Conservation (phyloP, 768 basidiomycete species). For the Psilocybe cyanescens region DNA sequence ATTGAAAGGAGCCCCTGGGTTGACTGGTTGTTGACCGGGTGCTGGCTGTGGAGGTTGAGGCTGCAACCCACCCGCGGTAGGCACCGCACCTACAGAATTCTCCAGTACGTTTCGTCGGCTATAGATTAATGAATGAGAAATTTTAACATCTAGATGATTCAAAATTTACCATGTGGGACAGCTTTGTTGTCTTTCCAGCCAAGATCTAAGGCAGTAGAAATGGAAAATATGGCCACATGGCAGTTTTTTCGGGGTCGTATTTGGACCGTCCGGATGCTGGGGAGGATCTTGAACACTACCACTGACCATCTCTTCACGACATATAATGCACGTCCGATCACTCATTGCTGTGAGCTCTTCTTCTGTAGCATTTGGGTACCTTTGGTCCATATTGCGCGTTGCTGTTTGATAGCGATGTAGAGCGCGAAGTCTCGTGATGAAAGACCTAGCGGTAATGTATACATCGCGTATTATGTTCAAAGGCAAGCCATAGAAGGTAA, state of each 20-base stretch:
- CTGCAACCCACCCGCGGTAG: constrained; percentile 29
- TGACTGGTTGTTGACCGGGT: constrained; percentile 36
- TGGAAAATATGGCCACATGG: constrained; percentile 99
- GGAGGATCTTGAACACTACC: constrained; percentile 34
- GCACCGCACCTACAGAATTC: constrained; percentile 36
- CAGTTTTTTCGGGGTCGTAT: constrained; percentile 95
- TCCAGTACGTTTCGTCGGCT: constrained; percentile 84
- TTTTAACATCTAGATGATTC: constrained; percentile 2
- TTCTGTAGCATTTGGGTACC: constrained; percentile 90
- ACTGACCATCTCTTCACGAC: constrained; percentile 90
- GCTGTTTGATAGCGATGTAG: constrained; percentile 92
- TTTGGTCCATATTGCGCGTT: constrained; percentile 94
- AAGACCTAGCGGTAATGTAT: constrained; percentile 93
- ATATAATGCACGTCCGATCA: constrained; percentile 97
- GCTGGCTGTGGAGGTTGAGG: constrained; percentile 29
- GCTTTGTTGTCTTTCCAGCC: constrained; percentile 98
- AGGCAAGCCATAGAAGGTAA: constrained; percentile 93
- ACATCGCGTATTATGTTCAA: constrained; percentile 97
- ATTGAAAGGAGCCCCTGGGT: constrained; percentile 30
- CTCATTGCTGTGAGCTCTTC: constrained; percentile 82
- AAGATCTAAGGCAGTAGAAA: constrained; percentile 94
- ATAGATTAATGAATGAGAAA: constrained; percentile 17
- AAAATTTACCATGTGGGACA: constrained; percentile 92
- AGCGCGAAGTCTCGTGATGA: constrained; percentile 84
- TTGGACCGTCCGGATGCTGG: constrained; percentile 67